Percentiles rank a stretch among this genome's conserved stretches.
Conservation (phyloP, 2,329 filamentous ascomycete species). For the Hypoxylon sp. region DNA sequence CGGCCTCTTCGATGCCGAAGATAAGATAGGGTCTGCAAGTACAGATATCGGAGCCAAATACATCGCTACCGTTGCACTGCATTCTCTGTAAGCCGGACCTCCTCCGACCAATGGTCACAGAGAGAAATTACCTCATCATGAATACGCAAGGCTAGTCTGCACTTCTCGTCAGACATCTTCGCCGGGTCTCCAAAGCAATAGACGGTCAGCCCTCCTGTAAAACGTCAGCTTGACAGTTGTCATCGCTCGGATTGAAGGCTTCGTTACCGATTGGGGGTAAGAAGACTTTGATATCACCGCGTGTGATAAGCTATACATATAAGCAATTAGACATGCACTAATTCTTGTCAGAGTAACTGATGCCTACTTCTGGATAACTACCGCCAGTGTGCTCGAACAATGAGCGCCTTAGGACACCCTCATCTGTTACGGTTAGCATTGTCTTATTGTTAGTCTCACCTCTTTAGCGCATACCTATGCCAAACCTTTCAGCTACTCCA, state of each 20-base stretch:
- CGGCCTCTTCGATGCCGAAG: slow-evolving; percentile 96
- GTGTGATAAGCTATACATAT: slow-evolving; percentile 80
- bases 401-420: slow-evolving; percentile 86
- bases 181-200: slow-evolving; percentile 97
- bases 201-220: slow-evolving; percentile 84
- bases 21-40: slow-evolving; percentile 96
- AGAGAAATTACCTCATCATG: slow-evolving; percentile 71
- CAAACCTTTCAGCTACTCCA: slow-evolving; percentile 91
- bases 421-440: slow-evolving; percentile 69
- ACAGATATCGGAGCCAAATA: slow-evolving; percentile 98
- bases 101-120: slow-evolving; percentile 20
- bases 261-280: slow-evolving; percentile 85
- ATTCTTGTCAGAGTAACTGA: neutral
- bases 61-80: slow-evolving; percentile 93
- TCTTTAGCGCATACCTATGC: slow-evolving; percentile 73
- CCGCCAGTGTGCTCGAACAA: slow-evolving; percentile 97
- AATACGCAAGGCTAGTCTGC: slow-evolving; percentile 84
- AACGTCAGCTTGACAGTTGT: slow-evolving; percentile 41
- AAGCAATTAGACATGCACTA: slow-evolving; percentile 44
- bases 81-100: slow-evolving; percentile 43
- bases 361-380: slow-evolving; percentile 84
- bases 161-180: slow-evolving; percentile 90
- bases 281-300: slow-evolving; percentile 95
- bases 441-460: neutral
- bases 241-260: slow-evolving; percentile 2